Evolutionary conservation across 257 asterid species (phyloP).

Genomic region (Solanum acaule): DNA sequence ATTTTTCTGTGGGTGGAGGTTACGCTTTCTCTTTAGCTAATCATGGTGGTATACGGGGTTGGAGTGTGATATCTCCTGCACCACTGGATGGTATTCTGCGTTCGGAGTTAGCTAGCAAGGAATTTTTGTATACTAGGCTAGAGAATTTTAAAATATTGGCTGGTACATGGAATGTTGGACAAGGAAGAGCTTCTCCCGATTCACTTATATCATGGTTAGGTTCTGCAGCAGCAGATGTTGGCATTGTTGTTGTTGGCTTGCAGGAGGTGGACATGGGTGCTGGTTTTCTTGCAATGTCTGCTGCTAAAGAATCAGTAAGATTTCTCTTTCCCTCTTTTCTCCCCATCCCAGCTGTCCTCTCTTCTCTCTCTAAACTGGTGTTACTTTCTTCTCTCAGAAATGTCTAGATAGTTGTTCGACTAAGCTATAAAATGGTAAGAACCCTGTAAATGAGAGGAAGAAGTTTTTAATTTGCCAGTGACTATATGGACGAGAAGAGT

Average conservation of each 20-base stretch:
- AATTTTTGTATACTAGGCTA: conserved; percentile 60
- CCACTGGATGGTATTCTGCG: conserved; percentile 58
- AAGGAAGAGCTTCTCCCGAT: conserved; percentile 88
- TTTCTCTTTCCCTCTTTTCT: background rate
- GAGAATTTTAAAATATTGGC: conserved; percentile 82
- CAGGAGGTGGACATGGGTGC: conserved; percentile 99
- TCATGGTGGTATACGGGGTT: conserved; percentile 98
- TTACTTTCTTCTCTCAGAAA: background rate
- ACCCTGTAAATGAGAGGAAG: background rate
- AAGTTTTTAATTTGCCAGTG: background rate
- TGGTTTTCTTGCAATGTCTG: conserved; percentile 99
- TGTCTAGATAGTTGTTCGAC: background rate
- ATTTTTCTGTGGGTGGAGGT: conserved; percentile 61
- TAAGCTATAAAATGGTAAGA: background rate
- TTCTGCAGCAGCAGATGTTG: conserved; percentile 62
- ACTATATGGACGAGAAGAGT: background rate
- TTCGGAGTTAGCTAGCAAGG: conserved; percentile 70
- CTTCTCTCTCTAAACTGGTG: background rate
- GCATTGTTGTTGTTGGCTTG: conserved; percentile 74
- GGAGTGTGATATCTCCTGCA: conserved; percentile 87
- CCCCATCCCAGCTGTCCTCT: background rate
- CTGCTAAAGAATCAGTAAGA: conserved; percentile 95
- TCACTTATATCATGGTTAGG: conserved; percentile 89
- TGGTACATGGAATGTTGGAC: conserved; percentile 99
- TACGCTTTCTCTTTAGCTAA: conserved; percentile 70